Base-by-base conservation (phyloP, 2,329 filamentous ascomycete genomes). In the Epicoccum nigrum region DNA sequence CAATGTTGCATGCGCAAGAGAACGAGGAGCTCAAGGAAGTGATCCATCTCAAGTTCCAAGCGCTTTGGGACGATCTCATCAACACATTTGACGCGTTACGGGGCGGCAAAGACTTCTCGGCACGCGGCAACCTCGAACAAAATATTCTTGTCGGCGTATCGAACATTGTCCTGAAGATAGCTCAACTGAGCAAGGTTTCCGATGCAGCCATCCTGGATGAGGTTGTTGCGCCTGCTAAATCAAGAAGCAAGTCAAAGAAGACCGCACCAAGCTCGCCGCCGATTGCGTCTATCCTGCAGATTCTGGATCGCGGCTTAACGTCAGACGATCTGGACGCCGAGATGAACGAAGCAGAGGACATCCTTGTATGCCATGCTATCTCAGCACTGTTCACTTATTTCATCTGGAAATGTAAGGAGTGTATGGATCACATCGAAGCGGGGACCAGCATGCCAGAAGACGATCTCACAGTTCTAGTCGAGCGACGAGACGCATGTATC, bases 11-110 rank as follows among this genome's bases (percentile, higher is more conserved):
- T 68, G 92, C 93, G 7, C 87, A 90, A 58, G 87, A 86, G 54
- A 93, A 91, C 55, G 91, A 94, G 54, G 93, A 96, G 67, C 84
- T 96, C 27, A 89, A 92, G 60, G 94, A 99, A 64, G 78, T 91
- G 11, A 88, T 92, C 1, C 89, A 94, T 56, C 83, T 81, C 67
- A 96, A 93, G 69, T 78, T 97, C 8, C 85, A 88, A 20, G 81
- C 86, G 34, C 78, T 97, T 5, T 97, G 94, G 92, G 92, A 97
- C 59, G 89, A 92, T 58, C 85, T 87, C 4, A 81, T 90, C 45
- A 86, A 87, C 61, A 83, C 87, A 2, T 81, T 99, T 30, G 83
- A 86, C 51, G 83, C 86, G 51, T 83, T 94, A n/a, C 65, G 75
- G 55, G 83, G 86, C 62, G 86, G 85, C 15, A 86, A 85, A 58